Conservation (phyloP, 192 early-diverging fungal species). For the Backusella luteola region DNA sequence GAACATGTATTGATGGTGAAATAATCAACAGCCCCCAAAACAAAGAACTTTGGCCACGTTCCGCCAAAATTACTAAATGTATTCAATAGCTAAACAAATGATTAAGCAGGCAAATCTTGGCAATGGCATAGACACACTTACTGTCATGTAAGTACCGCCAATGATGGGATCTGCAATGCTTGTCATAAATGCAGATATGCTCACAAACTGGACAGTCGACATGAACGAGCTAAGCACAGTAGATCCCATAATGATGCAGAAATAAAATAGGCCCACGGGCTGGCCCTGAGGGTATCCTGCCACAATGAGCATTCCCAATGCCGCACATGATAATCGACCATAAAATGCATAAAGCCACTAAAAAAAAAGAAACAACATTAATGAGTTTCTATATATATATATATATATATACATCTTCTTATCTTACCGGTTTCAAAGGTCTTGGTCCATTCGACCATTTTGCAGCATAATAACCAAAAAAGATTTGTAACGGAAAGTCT, state of each 20-base stretch:
- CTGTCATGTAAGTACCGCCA: conserved; percentile 88
- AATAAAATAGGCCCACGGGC: conserved; percentile 63
- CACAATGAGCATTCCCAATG: conserved; percentile 86
- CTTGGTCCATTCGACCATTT: conserved; percentile 88
- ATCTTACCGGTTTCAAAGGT: conserved; percentile 76
- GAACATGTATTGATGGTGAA: conserved; percentile 81
- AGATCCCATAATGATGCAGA: conserved; percentile 72
- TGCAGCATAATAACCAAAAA: conserved; percentile 97
- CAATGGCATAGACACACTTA: conserved; percentile 25
- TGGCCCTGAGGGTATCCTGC: conserved; percentile 70
- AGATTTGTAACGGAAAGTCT: conserved; percentile 95
- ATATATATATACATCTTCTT: background rate
- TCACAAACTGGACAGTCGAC: conserved; percentile 94
- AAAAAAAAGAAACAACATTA: background rate
- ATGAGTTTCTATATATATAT: background rate
- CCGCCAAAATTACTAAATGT: conserved; percentile 97
- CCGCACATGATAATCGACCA: conserved; percentile 79
- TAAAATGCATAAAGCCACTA: conserved; percentile 91
- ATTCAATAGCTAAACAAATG: conserved; percentile 62
- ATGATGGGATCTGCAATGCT: conserved; percentile 94
- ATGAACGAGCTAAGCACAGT: conserved; percentile 86
- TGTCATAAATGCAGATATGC: conserved; percentile 92
- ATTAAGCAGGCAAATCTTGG: background rate
- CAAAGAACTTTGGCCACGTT: conserved; percentile 94
- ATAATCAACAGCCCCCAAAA: conserved; percentile 87